Conservation (phyloP, 352 stramenopile species). For the Pythium coloratum region DNA sequence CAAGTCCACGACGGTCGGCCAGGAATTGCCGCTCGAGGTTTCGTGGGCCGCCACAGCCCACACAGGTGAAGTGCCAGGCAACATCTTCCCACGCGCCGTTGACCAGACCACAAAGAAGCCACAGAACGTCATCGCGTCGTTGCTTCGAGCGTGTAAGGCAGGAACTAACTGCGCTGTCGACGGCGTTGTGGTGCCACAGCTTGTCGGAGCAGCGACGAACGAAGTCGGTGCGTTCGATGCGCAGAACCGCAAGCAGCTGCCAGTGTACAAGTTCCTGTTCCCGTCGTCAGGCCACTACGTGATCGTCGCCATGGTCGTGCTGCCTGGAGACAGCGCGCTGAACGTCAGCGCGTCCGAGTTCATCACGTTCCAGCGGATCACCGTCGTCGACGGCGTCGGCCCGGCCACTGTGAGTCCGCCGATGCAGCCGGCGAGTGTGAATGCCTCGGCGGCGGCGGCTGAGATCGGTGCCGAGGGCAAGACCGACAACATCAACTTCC, state of each 20-base stretch:
- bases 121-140: slow-evolving; percentile 41
- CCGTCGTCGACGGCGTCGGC: slow-evolving; percentile 37
- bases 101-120: slow-evolving; percentile 47
- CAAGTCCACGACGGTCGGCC: slow-evolving; percentile 32
- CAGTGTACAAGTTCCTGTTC: slow-evolving; percentile 51
- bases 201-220: slow-evolving; percentile 33
- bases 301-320: slow-evolving; percentile 54
- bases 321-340: slow-evolving; percentile 50
- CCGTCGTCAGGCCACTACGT: slow-evolving; percentile 51
- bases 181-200: slow-evolving; percentile 38
- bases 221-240: slow-evolving; percentile 44
- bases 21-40: slow-evolving; percentile 45
- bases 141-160: slow-evolving; percentile 58
- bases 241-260: slow-evolving; percentile 44
- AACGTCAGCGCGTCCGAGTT: slow-evolving; percentile 65
- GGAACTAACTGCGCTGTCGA: slow-evolving; percentile 57
- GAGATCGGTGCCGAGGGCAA: slow-evolving; percentile 16
- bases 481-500: slow-evolving; percentile 21
- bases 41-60: slow-evolving; percentile 46
- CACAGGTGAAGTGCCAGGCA: slow-evolving; percentile 26
- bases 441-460: background rate
- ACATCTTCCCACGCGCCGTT: slow-evolving; percentile 65
- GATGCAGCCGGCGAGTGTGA: background rate
- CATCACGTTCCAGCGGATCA: slow-evolving; percentile 64
- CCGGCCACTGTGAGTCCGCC: slow-evolving; percentile 17